A percentile compares a stretch with the other conserved stretches of the same genome.
These are phyloP conservation scores for Eucalyptus regnans DNA, from an alignment of 345 rosid species.

Conservation along the genomic window DNA sequence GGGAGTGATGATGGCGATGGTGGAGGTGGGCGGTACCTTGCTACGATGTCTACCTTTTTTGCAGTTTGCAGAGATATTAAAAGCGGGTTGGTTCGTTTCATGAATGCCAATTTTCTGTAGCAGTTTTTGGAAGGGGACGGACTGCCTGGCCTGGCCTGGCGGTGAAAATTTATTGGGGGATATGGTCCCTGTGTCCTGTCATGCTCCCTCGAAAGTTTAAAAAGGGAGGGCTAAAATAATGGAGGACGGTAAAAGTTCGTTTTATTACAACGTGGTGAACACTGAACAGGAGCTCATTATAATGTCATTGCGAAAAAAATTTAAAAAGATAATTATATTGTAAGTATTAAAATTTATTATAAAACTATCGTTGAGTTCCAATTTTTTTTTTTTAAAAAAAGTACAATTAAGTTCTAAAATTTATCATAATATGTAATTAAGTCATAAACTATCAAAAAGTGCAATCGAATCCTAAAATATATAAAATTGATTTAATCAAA, in stretches of 20 bases:
- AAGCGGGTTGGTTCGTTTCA: background rate
- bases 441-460: no score
- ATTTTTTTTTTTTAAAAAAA: rapidly evolving
- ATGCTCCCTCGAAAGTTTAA: background rate
- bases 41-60: background rate
- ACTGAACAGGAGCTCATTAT: background rate
- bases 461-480: rapidly evolving
- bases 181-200: background rate
- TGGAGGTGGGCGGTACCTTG: background rate
- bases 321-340: background rate
- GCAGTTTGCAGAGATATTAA: background rate
- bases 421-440: rapidly evolving
- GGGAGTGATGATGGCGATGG: background rate
- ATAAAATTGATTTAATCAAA: no score
- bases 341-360: no score
- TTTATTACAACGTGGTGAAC: background rate
- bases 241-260: background rate
- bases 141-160: background rate
- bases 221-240: background rate
- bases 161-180: background rate
- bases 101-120: background rate
- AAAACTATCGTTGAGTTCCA: no score
- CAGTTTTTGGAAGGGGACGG: background rate
- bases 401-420: no score
- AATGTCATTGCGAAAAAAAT: background rate